Percentiles rank a stretch among this genome's conserved stretches.
phyloP scores from a whole-genome alignment of 805 yeast genomes.

The Metschnikowia corniflorae region DNA sequence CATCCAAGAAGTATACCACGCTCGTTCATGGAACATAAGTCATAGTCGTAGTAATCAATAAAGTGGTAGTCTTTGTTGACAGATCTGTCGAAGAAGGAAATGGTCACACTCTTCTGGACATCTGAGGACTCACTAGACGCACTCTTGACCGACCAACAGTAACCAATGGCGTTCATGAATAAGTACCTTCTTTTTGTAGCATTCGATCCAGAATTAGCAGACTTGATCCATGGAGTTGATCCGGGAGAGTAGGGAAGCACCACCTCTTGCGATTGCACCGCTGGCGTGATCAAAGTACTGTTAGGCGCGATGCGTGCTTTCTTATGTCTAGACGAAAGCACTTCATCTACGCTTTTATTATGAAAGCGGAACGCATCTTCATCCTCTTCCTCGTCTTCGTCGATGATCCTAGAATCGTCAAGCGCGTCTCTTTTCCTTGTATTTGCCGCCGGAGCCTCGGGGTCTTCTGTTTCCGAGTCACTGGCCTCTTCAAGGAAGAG shows the following conservation, averaged over 20 bases:
- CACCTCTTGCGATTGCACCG: background rate
- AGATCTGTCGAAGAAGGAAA: slow-evolving; percentile 79
- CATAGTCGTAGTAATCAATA: slow-evolving; percentile 67
- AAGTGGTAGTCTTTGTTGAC: slow-evolving; percentile 79
- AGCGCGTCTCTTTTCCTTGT: slow-evolving; percentile 23
- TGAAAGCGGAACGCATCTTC: slow-evolving; percentile 8
- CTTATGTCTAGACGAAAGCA: slow-evolving; percentile 11
- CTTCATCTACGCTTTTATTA: slow-evolving; percentile 15
- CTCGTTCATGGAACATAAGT: slow-evolving; percentile 68
- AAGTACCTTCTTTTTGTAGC: slow-evolving; percentile 57
- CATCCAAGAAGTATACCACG: slow-evolving; percentile 60
- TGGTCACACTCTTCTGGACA: slow-evolving; percentile 66
- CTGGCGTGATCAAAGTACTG: background rate
- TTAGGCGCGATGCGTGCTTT: slow-evolving; percentile 8
- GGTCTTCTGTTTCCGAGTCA: slow-evolving; percentile 14
- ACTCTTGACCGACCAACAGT: slow-evolving; percentile 67
- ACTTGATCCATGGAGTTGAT: slow-evolving; percentile 68
- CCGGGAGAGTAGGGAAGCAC: slow-evolving; percentile 76
- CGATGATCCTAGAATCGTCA: slow-evolving; percentile 37
- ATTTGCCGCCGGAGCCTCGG: slow-evolving; percentile 25
- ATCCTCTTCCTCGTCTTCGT: slow-evolving; percentile 28
- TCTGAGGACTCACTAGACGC: slow-evolving; percentile 16
- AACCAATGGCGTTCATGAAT: slow-evolving; percentile 77
- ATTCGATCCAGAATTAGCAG: slow-evolving; percentile 30
- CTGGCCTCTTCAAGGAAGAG: slow-evolving; percentile 19